Percentiles rank a stretch among this genome's conserved stretches.
These are phyloP conservation scores for Lichenothelia convexa DNA, from an alignment of 495 filamentous ascomycete genomes.

Conservation along the genomic window DNA sequence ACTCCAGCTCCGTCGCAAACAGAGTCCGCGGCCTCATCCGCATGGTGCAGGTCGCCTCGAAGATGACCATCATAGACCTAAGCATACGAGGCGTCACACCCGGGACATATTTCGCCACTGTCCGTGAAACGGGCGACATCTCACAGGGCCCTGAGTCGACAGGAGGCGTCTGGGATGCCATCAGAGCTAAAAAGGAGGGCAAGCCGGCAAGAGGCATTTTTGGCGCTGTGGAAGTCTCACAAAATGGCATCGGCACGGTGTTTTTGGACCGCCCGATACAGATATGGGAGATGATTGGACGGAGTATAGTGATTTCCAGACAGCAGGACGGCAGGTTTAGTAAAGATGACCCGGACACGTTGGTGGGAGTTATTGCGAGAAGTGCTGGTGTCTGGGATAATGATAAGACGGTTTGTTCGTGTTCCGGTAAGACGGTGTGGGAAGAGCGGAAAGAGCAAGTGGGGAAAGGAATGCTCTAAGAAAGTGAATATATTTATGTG, in stretches of 20 bases:
- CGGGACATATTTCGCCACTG: conserved; percentile 64
- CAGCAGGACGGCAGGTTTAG: conserved; percentile 35
- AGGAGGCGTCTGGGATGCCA: conserved; percentile 60
- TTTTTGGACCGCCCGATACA: conserved; percentile 67
- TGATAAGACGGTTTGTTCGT: conserved; percentile 89
- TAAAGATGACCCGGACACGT: conserved; percentile 57
- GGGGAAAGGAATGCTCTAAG: conserved; percentile 63
- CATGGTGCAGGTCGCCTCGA: conserved; percentile 26
- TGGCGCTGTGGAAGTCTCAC: conserved; percentile 53
- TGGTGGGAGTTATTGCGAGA: conserved; percentile 83
- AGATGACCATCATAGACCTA: conserved; percentile 67
- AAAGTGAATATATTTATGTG: no score
- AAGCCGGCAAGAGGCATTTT: conserved; percentile 43
- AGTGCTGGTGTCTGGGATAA: conserved; percentile 97
- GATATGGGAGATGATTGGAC: conserved; percentile 89
- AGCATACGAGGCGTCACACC: conserved; percentile 70
- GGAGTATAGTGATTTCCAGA: conserved; percentile 65
- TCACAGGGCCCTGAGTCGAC: conserved; percentile 63
- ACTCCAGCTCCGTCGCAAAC: conserved; percentile 29
- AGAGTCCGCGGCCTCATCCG: conserved; percentile 23
- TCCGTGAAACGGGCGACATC: conserved; percentile 80
- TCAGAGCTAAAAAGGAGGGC: conserved; percentile 30
- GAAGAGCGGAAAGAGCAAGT: conserved; percentile 87
- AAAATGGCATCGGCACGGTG: conserved; percentile 47
- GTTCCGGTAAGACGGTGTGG: conserved; percentile 95